A percentile compares a stretch with the other conserved stretches of the same genome.
phyloP scores from a whole-genome alignment of 176 grass and related monocot species.

The Ampelocalamus luodianensis region DNA sequence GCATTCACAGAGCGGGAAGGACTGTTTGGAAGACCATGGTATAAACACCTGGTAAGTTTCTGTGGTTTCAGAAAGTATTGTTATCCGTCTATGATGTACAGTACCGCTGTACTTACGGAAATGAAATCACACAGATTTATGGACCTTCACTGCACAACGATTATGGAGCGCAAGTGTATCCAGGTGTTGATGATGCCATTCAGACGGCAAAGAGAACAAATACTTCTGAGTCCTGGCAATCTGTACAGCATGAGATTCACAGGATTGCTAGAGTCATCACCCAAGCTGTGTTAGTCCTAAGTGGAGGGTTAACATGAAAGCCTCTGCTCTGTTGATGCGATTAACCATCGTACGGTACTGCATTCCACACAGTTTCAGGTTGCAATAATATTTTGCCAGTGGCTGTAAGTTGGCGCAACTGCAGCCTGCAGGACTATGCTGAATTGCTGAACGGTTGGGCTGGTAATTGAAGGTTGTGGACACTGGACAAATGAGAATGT shows the following conservation, averaged over 20 bases:
- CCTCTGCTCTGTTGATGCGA: neutral
- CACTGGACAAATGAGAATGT: neutral
- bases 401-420: neutral
- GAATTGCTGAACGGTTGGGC: neutral
- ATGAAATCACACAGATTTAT: slow-evolving; percentile 61
- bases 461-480: neutral
- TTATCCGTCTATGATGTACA: neutral
- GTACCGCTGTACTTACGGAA: slow-evolving; percentile 5
- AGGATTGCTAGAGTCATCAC: slow-evolving; percentile 71
- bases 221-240: slow-evolving; percentile 58
- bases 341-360: neutral
- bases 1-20: slow-evolving; percentile 81
- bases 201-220: slow-evolving; percentile 56
- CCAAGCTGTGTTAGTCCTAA: slow-evolving; percentile 64
- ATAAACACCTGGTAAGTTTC: slow-evolving; percentile 82
- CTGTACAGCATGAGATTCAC: slow-evolving; percentile 76
- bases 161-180: slow-evolving; percentile 81
- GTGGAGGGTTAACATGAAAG: slow-evolving; percentile 64
- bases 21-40: slow-evolving; percentile 73
- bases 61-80: neutral
- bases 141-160: slow-evolving; percentile 68
- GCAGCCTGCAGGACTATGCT: neutral
- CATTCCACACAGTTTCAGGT: neutral
- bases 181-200: slow-evolving; percentile 74
- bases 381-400: neutral